Conservation (phyloP, 2,329 filamentous ascomycete species). For the Stemphylium beticola region DNA sequence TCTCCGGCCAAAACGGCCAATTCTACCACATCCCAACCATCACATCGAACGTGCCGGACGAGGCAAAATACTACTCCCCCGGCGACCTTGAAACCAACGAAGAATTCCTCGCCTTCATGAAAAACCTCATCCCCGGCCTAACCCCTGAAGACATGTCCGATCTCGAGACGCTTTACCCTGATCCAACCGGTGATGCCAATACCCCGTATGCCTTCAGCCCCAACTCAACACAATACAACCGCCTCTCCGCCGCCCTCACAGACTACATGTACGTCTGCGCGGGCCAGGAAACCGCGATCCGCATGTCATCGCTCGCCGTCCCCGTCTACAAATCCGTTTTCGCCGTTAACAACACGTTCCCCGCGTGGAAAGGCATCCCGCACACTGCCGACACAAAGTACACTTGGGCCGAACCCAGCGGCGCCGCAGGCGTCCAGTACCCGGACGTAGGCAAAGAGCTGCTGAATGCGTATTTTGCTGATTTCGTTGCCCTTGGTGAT, state of each 20-base stretch:
- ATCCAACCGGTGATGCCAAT: conserved; percentile 23
- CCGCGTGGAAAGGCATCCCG: conserved; percentile 28
- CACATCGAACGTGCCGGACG: conserved; percentile 44
- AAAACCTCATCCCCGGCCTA: conserved; percentile 31
- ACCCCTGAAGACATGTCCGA: conserved; percentile 22
- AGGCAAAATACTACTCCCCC: conserved; percentile 33
- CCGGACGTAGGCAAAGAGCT: conserved; percentile 43
- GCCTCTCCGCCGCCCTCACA: conserved; percentile 50
- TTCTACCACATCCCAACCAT: conserved; percentile 36
- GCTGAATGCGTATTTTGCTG: conserved; percentile 50
- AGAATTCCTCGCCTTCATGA: conserved; percentile 41
- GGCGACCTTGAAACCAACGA: conserved; percentile 40
- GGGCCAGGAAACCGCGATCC: conserved; percentile 53
- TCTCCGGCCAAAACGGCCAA: conserved; percentile 26
- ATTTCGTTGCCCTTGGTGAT: conserved; percentile 50
- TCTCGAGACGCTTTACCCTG: conserved; percentile 33
- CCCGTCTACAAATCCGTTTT: conserved; percentile 36
- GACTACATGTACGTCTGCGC: conserved; percentile 57
- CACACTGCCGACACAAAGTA: conserved; percentile 48
- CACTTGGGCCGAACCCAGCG: conserved; percentile 57
- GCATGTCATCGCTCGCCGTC: conserved; percentile 41
- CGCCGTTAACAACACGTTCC: conserved; percentile 31
- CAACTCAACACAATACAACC: conserved; percentile 54
- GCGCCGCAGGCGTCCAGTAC: conserved; percentile 51
- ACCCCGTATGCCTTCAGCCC: conserved; percentile 50